Base-by-base conservation (phyloP, 2,329 filamentous ascomycete species). In the Pseudogymnoascus sp. region DNA sequence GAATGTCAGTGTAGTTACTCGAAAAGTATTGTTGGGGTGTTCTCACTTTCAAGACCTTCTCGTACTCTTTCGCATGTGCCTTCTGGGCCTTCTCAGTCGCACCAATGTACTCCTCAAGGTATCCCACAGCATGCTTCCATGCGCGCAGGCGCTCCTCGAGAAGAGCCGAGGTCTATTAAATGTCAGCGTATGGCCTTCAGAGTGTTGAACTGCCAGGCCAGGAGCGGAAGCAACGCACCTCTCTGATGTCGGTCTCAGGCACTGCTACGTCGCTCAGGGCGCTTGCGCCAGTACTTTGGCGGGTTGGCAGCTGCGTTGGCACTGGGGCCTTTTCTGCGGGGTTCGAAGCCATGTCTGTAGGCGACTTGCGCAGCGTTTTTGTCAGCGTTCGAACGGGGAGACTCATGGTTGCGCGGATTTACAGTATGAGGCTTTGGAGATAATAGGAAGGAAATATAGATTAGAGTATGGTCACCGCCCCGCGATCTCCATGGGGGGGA, bases 91-190 rank as follows among this genome's bases (percentile, higher is more conserved):
- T 97, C 76, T 96, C 92, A 3, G 92, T 90, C 6, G 89, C 87
- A 31, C 79, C 80, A 71, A 97, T 82, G 75, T 97, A 99, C 61
- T 96, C 91, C 77, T 97, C 92, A 59, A 99, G 82, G 73, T 96
- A 93, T 63, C 82, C 90, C 66, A 92, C 90, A 65, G 93, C 91
- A 75, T 97, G 93, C 76, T 97, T 97, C 92, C 92, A 99, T 56
- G 95, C 95, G 71, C 90, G 89, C 65, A 99, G 82, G 68, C 95
- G 87, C 79, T 97, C 91, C 63, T 88, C 82, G 67, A 99, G 88
- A 60, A 97, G 83, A 42, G 84, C 87, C n/a, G 88, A 86, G 21
- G 89, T 90, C 88, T 91, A 67, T n/a, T 7, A 38, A 19, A 31
- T n/a, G 15, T 35, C 29, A 38, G 29, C 21, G 13, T 15, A 31